phyloP scores from a whole-genome alignment of 139 green algal species.

The Microglena sp. region DNA sequence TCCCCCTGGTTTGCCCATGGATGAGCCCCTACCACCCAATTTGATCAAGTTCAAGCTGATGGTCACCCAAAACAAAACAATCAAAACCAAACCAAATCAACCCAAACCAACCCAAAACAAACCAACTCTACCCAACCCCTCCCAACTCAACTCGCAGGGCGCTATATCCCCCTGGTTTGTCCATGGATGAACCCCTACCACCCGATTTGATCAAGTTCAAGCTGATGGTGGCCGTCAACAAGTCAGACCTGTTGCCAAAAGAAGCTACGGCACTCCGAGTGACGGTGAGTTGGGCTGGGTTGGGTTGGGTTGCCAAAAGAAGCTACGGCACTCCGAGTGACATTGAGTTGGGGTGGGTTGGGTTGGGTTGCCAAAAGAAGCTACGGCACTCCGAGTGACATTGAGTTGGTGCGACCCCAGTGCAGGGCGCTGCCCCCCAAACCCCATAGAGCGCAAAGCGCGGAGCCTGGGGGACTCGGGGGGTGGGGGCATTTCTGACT shows the following conservation, averaged over 20 bases:
- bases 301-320: no score
- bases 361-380: no score
- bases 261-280: slow-evolving; percentile 34
- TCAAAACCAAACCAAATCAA: neutral
- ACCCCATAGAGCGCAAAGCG: no score
- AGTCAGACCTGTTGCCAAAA: slow-evolving; percentile 81
- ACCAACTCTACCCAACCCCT: neutral
- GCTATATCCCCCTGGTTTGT: slow-evolving; percentile 16
- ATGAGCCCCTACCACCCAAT: neutral
- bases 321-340: no score
- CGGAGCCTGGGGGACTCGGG: no score
- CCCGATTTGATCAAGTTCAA: slow-evolving; percentile 25
- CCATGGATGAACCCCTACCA: neutral
- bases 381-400: no score
- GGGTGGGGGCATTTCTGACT: no score
- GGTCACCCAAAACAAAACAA: neutral
- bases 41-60: neutral
- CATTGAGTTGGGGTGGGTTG: no score
- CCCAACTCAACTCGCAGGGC: slow-evolving; percentile 7
- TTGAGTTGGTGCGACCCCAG: no score
- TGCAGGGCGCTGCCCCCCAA: no score
- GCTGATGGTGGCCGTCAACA: slow-evolving; percentile 87
- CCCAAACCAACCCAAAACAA: neutral
- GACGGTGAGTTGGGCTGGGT: slow-evolving; percentile 36
- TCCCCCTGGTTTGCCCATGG: neutral